Percentiles rank a stretch among this genome's conserved stretches.
These are phyloP conservation scores for Aureobasidium namibiae DNA, from an alignment of 2,329 filamentous ascomycete genomes.

Conservation along the genomic window DNA sequence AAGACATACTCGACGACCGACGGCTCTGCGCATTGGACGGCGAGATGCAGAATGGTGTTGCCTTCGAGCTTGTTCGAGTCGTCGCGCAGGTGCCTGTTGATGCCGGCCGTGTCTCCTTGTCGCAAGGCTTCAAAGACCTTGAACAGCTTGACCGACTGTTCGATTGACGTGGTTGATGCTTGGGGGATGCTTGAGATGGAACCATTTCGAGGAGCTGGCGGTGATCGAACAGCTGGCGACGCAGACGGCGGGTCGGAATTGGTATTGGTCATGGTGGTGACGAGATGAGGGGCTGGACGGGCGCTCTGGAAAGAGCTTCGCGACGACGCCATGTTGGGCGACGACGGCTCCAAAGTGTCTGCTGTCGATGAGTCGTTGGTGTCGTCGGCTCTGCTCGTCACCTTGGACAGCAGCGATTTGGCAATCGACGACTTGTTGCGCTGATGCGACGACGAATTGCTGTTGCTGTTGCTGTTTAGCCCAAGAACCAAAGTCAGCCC, in stretches of 20 bases:
- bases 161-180: constrained; percentile 45
- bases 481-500: background rate
- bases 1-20: constrained; percentile 93
- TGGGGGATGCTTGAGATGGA: constrained; percentile 22
- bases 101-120: constrained; percentile 81
- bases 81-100: constrained; percentile 71
- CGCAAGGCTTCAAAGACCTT: constrained; percentile 86
- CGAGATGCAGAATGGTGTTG: constrained; percentile 84
- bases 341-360: background rate
- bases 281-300: constrained; percentile 20
- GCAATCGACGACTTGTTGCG: constrained; percentile 45
- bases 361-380: no score
- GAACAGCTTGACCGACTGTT: constrained; percentile 92
- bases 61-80: constrained; percentile 53
- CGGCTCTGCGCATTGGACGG: constrained; percentile 89
- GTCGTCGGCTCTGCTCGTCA: constrained; percentile 41
- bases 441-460: constrained; percentile 28
- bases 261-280: constrained; percentile 28
- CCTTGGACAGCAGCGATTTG: constrained; percentile 46
- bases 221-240: background rate
- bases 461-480: background rate
- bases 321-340: background rate
- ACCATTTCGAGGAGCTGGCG: constrained; percentile 18
- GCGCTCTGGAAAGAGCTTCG: background rate
- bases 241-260: constrained; percentile 11